A percentile compares a stretch with the other conserved stretches of the same genome.
These are phyloP conservation scores for Vitis rupestris DNA, from an alignment of 164 flowering plant species.

Conservation along the genomic window DNA sequence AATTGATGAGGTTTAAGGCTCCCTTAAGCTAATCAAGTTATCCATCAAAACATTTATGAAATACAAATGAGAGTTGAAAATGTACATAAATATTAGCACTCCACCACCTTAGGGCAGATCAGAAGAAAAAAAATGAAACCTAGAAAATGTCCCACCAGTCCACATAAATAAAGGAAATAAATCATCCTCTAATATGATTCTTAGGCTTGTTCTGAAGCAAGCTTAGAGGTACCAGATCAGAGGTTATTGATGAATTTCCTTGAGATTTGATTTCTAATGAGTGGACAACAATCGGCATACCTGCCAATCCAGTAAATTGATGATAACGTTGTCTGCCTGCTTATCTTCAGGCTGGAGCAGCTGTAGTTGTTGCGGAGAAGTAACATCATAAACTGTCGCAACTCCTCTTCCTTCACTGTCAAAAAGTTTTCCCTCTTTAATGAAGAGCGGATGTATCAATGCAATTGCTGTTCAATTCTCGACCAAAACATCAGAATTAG, in stretches of 20 bases:
- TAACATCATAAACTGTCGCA: slow-evolving; percentile 56
- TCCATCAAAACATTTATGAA: too few species aligned
- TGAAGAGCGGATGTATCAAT: slow-evolving; percentile 57
- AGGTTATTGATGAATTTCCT: not conserved
- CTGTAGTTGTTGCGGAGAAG: slow-evolving; percentile 59
- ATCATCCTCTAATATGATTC: too few species aligned
- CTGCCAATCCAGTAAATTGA: slow-evolving; percentile 85
- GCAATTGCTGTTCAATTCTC: slow-evolving; percentile 63
- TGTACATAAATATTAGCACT: too few species aligned
- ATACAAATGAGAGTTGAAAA: too few species aligned
- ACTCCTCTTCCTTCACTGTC: slow-evolving; percentile 49
- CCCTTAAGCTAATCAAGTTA: too few species aligned
- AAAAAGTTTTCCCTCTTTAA: slow-evolving; percentile 50
- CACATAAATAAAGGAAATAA: too few species aligned
- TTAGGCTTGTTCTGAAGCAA: too few species aligned
- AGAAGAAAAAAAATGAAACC: too few species aligned
- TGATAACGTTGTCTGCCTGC: slow-evolving; percentile 47
- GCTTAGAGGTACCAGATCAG: too few species aligned
- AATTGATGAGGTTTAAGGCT: too few species aligned
- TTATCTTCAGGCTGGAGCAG: slow-evolving; percentile 44
- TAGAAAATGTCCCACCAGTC: too few species aligned
- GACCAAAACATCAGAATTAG: slow-evolving; percentile 4
- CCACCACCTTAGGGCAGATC: too few species aligned
- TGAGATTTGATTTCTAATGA: not conserved
- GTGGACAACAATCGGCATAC: slow-evolving; percentile 26